These are phyloP conservation scores for Leccinum uliginosum DNA, from an alignment of 768 basidiomycete species.

Conservation along the genomic window DNA sequence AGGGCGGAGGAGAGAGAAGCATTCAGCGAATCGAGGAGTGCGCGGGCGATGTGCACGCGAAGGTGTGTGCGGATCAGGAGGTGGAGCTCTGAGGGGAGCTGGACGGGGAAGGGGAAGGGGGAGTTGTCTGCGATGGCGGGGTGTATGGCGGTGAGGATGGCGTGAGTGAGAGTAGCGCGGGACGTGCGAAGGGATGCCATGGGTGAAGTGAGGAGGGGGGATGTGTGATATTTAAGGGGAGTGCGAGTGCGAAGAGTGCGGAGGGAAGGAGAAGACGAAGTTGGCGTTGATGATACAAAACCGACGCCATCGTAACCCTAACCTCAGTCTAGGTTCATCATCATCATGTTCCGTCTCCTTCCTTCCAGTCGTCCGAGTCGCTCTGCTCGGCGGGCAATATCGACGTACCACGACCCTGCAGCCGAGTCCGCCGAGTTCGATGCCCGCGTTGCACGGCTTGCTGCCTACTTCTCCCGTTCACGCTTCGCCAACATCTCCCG, in stretches of 20 bases:
- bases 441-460: conserved; percentile 57
- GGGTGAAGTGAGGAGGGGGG: neutral
- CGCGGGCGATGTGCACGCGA: conserved; percentile 37
- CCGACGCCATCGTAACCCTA: conserved; percentile 27
- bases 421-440: conserved; percentile 59
- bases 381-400: conserved; percentile 34
- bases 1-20: conserved; percentile 33
- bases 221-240: conserved; percentile 16
- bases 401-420: conserved; percentile 41
- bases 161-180: conserved; percentile 46
- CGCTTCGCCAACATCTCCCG: conserved; percentile 72
- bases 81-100: conserved; percentile 50
- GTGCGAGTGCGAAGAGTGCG: conserved; percentile 19
- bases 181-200: conserved; percentile 33
- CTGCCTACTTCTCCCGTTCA: conserved; percentile 69
- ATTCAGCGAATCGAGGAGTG: conserved; percentile 40
- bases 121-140: conserved; percentile 36
- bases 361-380: conserved; percentile 1
- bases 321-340: conserved; percentile 31
- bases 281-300: no score
- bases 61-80: conserved; percentile 48
- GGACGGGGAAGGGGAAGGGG: conserved; percentile 19
- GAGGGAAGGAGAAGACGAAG: conserved; percentile 17
- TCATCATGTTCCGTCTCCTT: conserved; percentile 13
- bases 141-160: conserved; percentile 47